Conservation (phyloP, 2,329 filamentous ascomycete genomes). For the Mariannaea sp. region DNA sequence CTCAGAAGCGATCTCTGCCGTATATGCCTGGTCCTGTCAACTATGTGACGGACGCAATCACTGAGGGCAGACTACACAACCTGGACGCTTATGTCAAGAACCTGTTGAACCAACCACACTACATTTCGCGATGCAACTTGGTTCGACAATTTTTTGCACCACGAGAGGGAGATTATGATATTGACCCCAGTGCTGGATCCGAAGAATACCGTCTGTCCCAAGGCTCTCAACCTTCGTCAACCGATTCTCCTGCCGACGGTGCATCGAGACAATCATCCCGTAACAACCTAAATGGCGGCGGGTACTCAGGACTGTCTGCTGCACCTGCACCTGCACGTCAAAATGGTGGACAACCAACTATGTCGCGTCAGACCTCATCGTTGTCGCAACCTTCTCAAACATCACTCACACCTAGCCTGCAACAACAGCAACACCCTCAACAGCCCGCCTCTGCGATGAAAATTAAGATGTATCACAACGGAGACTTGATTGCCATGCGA, state of each 20-base stretch:
- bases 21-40: conserved; percentile 99
- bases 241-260: conserved; percentile 62
- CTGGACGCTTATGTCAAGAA: conserved; percentile 96
- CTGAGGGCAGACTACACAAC: conserved; percentile 88
- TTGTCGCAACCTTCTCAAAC: conserved; percentile 52
- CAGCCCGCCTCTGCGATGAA: conserved; percentile 69
- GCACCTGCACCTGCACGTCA: conserved; percentile 50
- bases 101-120: conserved; percentile 77
- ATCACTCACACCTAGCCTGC: conserved; percentile 52
- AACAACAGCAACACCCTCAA: conserved; percentile 34
- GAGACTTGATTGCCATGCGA: conserved; percentile 89
- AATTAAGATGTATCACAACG: conserved; percentile 92
- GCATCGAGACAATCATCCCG: conserved; percentile 69
- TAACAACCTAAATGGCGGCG: conserved; percentile 63
- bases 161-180: conserved; percentile 89
- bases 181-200: conserved; percentile 72
- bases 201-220: conserved; percentile 79
- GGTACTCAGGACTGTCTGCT: conserved; percentile 59
- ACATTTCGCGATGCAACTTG: conserved; percentile 82
- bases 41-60: conserved; percentile 97
- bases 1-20: conserved; percentile 79
- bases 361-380: conserved; percentile 34
- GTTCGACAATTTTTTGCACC: conserved; percentile 92
- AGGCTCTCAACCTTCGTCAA: conserved; percentile 69
- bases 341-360: conserved; percentile 35